phyloP scores from a whole-genome alignment of 345 rosid genomes.

The Pistacia atlantica region DNA sequence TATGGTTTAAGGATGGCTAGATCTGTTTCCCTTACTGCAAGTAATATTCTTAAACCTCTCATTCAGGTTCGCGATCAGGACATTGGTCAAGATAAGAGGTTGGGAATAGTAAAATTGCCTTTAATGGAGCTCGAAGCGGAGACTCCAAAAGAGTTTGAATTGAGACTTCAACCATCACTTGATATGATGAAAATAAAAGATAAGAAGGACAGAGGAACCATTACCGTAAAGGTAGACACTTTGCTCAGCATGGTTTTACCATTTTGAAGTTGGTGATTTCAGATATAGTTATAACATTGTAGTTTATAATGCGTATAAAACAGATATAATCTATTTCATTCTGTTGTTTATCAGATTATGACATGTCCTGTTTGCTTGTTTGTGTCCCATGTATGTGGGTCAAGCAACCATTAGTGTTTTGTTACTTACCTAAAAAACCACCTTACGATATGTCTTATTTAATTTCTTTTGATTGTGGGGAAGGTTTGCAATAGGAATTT shows the following conservation, averaged over 20 bases:
- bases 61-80: constrained; percentile 88
- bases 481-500: neutral
- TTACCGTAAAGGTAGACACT: constrained; percentile 67
- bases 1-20: neutral
- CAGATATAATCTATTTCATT: neutral
- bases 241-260: neutral
- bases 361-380: neutral
- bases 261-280: neutral
- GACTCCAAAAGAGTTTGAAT: constrained; percentile 51
- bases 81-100: constrained; percentile 88
- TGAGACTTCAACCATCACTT: constrained; percentile 79
- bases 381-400: neutral
- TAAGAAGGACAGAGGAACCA: constrained; percentile 91
- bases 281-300: neutral
- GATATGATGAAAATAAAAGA: constrained; percentile 93
- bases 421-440: neutral
- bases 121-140: constrained; percentile 62
- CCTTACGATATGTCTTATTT: neutral
- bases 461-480: neutral
- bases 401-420: neutral
- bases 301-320: neutral
- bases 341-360: neutral
- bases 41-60: constrained; percentile 18
- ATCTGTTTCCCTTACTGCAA: neutral
- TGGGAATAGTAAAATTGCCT: constrained; percentile 80